Conservation (phyloP, 208 protist genomes). For the Cochliopodium minus region DNA sequence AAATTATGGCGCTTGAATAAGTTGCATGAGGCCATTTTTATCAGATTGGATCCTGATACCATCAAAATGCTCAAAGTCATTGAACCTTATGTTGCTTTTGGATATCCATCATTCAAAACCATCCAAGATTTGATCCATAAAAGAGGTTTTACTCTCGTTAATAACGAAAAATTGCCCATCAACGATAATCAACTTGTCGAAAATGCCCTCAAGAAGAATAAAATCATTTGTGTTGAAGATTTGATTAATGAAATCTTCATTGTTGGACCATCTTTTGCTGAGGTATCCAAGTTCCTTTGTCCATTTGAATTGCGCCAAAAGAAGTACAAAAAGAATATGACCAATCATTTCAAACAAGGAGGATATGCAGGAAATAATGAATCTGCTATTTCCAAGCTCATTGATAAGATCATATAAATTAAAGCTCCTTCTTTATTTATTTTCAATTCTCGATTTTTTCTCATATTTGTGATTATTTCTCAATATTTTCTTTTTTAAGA, state of each 20-base stretch:
- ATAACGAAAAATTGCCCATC: slow-evolving; percentile 89
- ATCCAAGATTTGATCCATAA: slow-evolving; percentile 96
- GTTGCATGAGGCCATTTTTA: slow-evolving; percentile 98
- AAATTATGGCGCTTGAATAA: slow-evolving; percentile 92
- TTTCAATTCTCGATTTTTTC: too few species aligned
- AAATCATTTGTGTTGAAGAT: slow-evolving; percentile 94
- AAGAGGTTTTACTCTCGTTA: slow-evolving; percentile 89
- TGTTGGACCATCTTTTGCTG: slow-evolving; percentile 89
- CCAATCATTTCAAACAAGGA: too few species aligned
- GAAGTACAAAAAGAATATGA: too few species aligned
- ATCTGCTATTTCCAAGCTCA: too few species aligned
- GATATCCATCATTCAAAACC: slow-evolving; percentile 88
- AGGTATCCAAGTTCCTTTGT: slow-evolving; percentile 90
- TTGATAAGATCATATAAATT: too few species aligned
- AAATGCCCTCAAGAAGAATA: slow-evolving; percentile 69
- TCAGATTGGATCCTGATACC: slow-evolving; percentile 96
- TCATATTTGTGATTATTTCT: too few species aligned
- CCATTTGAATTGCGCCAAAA: slow-evolving; percentile 94
- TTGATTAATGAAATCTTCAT: slow-evolving; percentile 98
- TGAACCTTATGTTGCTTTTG: slow-evolving; percentile 97
- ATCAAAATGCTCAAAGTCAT: slow-evolving; percentile 94
- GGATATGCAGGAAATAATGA: too few species aligned
- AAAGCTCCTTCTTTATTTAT: too few species aligned
- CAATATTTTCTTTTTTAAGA: too few species aligned
- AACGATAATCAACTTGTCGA: slow-evolving; percentile 79